Base-by-base conservation (phyloP, 2,329 filamentous ascomycete species). In the Colletotrichum lentis region DNA sequence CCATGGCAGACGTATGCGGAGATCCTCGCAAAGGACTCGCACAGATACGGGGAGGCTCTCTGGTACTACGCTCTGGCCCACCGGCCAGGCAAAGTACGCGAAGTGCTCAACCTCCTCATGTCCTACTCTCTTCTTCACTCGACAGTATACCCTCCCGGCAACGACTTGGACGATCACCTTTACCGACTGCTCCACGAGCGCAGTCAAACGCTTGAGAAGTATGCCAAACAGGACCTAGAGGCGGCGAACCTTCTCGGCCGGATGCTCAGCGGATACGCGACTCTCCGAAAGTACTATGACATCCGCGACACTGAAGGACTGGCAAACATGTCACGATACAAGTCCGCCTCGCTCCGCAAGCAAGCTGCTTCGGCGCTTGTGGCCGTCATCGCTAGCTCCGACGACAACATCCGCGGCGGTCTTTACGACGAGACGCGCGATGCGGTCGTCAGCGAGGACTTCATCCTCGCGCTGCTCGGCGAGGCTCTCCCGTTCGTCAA, bases 61-160 rank as follows among this genome's bases (percentile, higher is more conserved):
- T 90, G 96, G 80, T 97, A 96, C 82, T 98, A 96, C 77, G 91
- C 95, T 27, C 88, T 96, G 14, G 92, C 94, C 3, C 94, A 96
- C 75, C 88, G 90, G 31, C 82, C 88, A 1, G 84, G 86, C 71
- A 96, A 95, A 78, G 90, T 97, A 60, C 92, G 92, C 74, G 90
- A 94, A 70, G 91, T 97, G 22, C 85, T 97, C 50, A 92, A 96
- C 75, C 86, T 96, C 3, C 88, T 98, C 60, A 95, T 94, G 73
- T 93, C 93, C 2, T 91, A 94, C 77, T 97, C 91, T 53, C 85
- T 98, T 18, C 86, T 97, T 50, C 92, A 97, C 73, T 97, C 94
- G 1, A 89, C 88, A 0, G 90, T 90, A 0, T 97, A 91, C 74
- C 95, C 95, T 1, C 82, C 91, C 0, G 82, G 86, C 44, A 80